Conservation (phyloP, 495 filamentous ascomycete genomes). For the Neurospora sp. region DNA sequence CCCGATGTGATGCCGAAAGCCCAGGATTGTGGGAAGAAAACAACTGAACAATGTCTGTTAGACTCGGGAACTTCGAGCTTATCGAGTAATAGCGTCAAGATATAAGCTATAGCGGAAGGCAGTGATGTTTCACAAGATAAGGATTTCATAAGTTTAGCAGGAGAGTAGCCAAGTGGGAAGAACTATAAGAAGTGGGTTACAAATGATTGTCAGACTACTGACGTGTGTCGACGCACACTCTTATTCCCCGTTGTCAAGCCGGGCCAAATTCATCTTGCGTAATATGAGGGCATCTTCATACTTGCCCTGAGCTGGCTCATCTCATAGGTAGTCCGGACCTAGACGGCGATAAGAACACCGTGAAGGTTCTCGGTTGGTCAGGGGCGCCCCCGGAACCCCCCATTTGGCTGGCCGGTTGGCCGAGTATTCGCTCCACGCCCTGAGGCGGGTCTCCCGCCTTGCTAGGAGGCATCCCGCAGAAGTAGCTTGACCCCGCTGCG, state of each 20-base stretch:
- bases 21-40: background rate
- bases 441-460: background rate
- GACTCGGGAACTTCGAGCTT: background rate
- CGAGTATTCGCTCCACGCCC: background rate
- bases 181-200: background rate
- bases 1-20: too few relatives aligned
- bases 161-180: background rate
- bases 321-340: background rate
- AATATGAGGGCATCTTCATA: background rate
- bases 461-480: background rate
- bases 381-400: background rate
- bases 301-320: background rate
- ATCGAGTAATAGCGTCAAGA: background rate
- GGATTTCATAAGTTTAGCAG: background rate
- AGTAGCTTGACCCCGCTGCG: background rate
- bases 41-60: background rate
- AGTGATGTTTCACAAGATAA: background rate
- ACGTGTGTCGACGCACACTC: background rate
- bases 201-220: background rate
- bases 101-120: background rate
- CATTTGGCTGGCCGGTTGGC: background rate
- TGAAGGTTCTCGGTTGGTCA: background rate
- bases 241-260: background rate
- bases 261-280: background rate
- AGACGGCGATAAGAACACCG: background rate